Base-by-base conservation (phyloP, 2,329 filamentous ascomycete genomes). In the Dichotomopilus funicola region DNA sequence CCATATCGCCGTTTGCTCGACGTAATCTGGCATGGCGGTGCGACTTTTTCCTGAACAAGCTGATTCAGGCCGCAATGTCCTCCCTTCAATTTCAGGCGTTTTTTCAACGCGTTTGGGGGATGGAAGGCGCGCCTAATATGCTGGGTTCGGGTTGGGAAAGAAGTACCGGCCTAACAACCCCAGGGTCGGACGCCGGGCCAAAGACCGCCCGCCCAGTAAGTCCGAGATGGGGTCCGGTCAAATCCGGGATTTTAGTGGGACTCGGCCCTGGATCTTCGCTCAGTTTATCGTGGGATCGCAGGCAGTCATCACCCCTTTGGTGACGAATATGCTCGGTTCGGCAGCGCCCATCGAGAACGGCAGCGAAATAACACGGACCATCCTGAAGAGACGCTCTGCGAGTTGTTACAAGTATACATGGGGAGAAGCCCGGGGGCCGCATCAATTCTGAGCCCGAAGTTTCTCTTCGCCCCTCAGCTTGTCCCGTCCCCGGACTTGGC, bases 121-220 rank as follows among this genome's bases (percentile, higher is more conserved):
- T 40, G 34, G 7, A 43, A 19, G 54, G 41, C 31, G 9, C 12
- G 13, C 1, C 2, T n/a, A 6, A 5, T 8, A 1, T 13, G 13
- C 6, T 19, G 7, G 19, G 35, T n/a, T 7, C 19, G 6, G 9
- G 1, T n/a, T 8, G 19, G 6, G 12, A 1, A 9, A 37, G 8
- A 58, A 42, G 60, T 61, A 57, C 44, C 52, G 35, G 51, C 54
- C 51, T 62, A 59, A 56, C 59, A 46, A 43, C 41, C 36, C 3
- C 13, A 11, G 1, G 12, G 55, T 66, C 65, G 65, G 65, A 44
- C 10, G 58, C 63, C 65, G 64, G 65, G 52, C 40, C 56, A 64
- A 65, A 66, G 47, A 60, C 60, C 49, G 37, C 62, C 64, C 65
- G 65, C 54, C 51, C n/a, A 55, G 53, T 44, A 46, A 50, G 8